Percentiles rank a stretch among this genome's conserved stretches.
These are phyloP conservation scores for Xylariaceae sp. DNA, from an alignment of 2,329 filamentous ascomycete genomes.

Conservation along the genomic window DNA sequence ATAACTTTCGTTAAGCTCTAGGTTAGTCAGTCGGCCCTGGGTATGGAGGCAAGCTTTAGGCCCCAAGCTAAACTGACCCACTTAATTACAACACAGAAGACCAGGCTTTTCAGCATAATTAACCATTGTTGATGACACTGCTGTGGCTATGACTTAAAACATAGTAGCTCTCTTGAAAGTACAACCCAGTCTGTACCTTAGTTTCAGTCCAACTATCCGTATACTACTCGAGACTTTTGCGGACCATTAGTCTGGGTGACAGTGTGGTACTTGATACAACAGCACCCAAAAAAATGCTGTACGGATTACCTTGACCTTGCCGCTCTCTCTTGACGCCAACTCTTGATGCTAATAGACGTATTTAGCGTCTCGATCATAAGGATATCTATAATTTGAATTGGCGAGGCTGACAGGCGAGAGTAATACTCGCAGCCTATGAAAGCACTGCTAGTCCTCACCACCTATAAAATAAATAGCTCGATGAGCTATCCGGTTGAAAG, in stretches of 20 bases:
- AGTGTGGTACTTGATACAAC: slow-evolving; percentile 31
- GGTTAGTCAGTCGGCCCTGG: too few species aligned
- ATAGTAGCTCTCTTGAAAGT: slow-evolving; percentile 19
- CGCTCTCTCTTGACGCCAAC: slow-evolving; percentile 30
- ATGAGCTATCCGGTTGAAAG: slow-evolving; percentile 25
- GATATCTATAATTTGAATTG: slow-evolving; percentile 17
- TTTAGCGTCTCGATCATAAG: slow-evolving; percentile 26
- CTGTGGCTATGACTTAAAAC: slow-evolving; percentile 14
- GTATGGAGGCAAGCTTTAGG: too few species aligned
- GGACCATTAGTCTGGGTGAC: slow-evolving; percentile 10
- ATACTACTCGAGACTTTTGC: slow-evolving; percentile 22
- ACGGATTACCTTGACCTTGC: slow-evolving; percentile 16
- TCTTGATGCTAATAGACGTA: slow-evolving; percentile 32
- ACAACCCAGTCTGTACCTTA: slow-evolving; percentile 21
- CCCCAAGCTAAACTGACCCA: too few species aligned
- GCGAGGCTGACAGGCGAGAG: slow-evolving; percentile 1
- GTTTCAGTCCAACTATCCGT: slow-evolving; percentile 21
- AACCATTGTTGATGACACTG: too few species aligned
- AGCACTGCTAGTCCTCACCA: slow-evolving; percentile 9
- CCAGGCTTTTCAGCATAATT: too few species aligned
- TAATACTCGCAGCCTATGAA: slow-evolving; percentile 4
- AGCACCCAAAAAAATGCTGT: slow-evolving; percentile 13
- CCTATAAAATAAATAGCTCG: slow-evolving; percentile 10
- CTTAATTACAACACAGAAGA: too few species aligned
- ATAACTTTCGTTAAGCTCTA: too few species aligned